Conservation (phyloP, 257 asterid genomes). For the Ilex asprella region DNA sequence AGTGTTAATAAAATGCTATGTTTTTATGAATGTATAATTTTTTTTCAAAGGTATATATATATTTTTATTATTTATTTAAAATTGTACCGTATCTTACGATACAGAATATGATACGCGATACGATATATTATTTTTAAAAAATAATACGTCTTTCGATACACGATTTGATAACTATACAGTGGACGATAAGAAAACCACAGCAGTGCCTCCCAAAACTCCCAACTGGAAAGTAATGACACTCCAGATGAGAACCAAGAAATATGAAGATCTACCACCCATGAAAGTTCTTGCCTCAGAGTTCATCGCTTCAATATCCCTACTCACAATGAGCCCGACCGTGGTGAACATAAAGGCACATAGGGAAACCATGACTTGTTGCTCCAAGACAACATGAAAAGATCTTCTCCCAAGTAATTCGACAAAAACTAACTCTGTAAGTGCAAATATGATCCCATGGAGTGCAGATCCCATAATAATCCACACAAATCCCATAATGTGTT, state of each 20-base stretch:
- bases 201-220: slow-evolving; percentile 77
- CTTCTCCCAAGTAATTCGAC: slow-evolving; percentile 45
- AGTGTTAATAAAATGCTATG: too few relatives aligned
- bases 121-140: too few relatives aligned
- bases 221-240: slow-evolving; percentile 64
- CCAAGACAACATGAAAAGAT: slow-evolving; percentile 81
- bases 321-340: slow-evolving; percentile 57
- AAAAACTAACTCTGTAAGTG: background rate
- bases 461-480: background rate
- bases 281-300: slow-evolving; percentile 51
- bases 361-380: slow-evolving; percentile 93
- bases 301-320: slow-evolving; percentile 50
- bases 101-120: too few relatives aligned
- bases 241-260: slow-evolving; percentile 69
- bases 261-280: slow-evolving; percentile 51
- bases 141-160: too few relatives aligned
- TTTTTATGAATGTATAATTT: too few relatives aligned
- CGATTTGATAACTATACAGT: too few relatives aligned
- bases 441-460: background rate
- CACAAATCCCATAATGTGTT: background rate
- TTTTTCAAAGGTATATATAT: too few relatives aligned
- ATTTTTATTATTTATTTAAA: too few relatives aligned
- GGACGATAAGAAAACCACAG: slow-evolving; percentile 65
- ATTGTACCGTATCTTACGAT: too few relatives aligned
- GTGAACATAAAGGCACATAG: slow-evolving; percentile 63